Conservation (phyloP, 208 protist species). For the Porcisia hertigi region DNA sequence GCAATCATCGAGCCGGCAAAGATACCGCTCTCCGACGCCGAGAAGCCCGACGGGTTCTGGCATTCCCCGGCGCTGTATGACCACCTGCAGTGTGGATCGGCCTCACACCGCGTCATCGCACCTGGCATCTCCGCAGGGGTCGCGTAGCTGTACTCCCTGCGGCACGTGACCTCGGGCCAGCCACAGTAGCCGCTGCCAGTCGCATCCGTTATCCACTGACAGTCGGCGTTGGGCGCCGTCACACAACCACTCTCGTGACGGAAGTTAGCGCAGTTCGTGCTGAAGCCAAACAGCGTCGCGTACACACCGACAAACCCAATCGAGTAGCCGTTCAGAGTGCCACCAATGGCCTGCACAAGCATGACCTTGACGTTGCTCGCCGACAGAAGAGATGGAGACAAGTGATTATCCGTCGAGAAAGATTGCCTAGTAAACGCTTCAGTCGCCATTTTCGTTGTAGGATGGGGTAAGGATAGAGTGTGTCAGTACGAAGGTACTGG, state of each 20-base stretch:
- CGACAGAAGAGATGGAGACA: slow-evolving; percentile 23
- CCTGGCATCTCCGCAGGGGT: not conserved
- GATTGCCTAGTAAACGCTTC: too few species aligned
- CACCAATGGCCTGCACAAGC: slow-evolving; percentile 48
- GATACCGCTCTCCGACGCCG: slow-evolving; percentile 62
- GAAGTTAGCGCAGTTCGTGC: slow-evolving; percentile 63
- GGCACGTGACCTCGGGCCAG: slow-evolving; percentile 44
- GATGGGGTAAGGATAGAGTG: too few species aligned
- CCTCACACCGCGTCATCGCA: slow-evolving; percentile 15
- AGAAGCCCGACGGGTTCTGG: slow-evolving; percentile 59
- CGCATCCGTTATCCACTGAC: slow-evolving; percentile 38
- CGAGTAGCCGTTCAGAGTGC: slow-evolving; percentile 64
- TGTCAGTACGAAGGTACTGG: too few species aligned
- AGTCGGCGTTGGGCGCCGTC: slow-evolving; percentile 55
- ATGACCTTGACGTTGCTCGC: slow-evolving; percentile 51
- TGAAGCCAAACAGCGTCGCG: slow-evolving; percentile 52
- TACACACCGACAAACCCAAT: slow-evolving; percentile 83
- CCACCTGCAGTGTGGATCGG: slow-evolving; percentile 52
- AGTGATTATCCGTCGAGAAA: not conserved
- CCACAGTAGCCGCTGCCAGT: slow-evolving; percentile 26
- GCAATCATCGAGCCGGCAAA: slow-evolving; percentile 86
- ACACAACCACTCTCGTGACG: slow-evolving; percentile 31
- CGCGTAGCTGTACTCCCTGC: slow-evolving; percentile 15
- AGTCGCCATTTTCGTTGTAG: too few species aligned
- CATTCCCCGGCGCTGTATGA: slow-evolving; percentile 49